These are phyloP conservation scores for Fusarium subtropicale DNA, from an alignment of 2,329 filamentous ascomycete genomes.

Conservation along the genomic window DNA sequence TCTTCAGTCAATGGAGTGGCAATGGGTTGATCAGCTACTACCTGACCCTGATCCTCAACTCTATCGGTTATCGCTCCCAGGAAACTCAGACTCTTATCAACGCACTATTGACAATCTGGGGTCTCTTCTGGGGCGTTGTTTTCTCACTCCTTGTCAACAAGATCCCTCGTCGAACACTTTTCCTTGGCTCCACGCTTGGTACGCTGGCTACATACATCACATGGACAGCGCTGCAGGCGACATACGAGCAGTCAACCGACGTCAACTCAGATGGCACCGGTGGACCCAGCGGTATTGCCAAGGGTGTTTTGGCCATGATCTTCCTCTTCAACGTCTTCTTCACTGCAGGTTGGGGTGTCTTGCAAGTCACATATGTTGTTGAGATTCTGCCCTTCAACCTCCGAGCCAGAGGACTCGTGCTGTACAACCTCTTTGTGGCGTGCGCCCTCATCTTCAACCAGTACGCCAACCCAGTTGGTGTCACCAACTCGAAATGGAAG, in stretches of 20 bases:
- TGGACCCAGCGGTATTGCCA: slow-evolving; percentile 9
- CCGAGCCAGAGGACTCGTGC: slow-evolving; percentile 3
- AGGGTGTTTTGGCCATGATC: slow-evolving; percentile 24
- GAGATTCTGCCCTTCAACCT: slow-evolving; percentile 19
- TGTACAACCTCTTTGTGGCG: slow-evolving; percentile 10
- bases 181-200: slow-evolving; percentile 15
- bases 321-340: slow-evolving; percentile 25
- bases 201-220: slow-evolving; percentile 9
- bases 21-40: slow-evolving; percentile 23
- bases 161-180: slow-evolving; percentile 7
- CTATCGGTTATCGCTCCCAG: slow-evolving; percentile 13
- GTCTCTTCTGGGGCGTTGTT: slow-evolving; percentile 17
- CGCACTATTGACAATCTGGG: slow-evolving; percentile 4
- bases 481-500: slow-evolving; percentile 9
- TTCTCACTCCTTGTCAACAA: slow-evolving; percentile 14
- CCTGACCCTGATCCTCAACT: slow-evolving; percentile 22
- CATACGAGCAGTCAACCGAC: slow-evolving; percentile 20
- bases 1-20: slow-evolving; percentile 24
- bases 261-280: slow-evolving; percentile 14
- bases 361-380: slow-evolving; percentile 21
- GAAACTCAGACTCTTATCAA: slow-evolving; percentile 20
- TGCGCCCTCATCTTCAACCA: slow-evolving; percentile 21
- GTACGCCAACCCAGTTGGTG: slow-evolving; percentile 19
- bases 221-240: slow-evolving; percentile 12
- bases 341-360: slow-evolving; percentile 19